Evolutionary conservation across 192 early-diverging fungal genomes (phyloP).

Genomic region (Backusella psychrophila): DNA sequence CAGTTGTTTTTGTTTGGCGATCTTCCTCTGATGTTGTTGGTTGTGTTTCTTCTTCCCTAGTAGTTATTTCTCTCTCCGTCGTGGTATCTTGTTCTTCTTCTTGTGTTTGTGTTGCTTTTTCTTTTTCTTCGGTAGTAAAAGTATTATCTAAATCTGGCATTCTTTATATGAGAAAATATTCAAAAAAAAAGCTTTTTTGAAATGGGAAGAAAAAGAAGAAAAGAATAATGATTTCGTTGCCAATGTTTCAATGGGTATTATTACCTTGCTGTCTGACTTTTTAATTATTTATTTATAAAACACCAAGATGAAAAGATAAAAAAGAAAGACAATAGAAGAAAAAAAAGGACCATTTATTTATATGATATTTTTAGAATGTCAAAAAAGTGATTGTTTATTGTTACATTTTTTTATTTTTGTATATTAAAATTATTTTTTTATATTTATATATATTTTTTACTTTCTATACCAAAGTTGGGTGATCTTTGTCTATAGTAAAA

Average conservation of each 20-base stretch:
- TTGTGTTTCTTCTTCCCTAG: background rate
- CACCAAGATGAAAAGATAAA: background rate
- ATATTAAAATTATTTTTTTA: constrained; percentile 22
- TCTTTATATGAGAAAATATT: background rate
- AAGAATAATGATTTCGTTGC: background rate
- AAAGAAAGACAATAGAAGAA: background rate
- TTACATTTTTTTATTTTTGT: constrained; percentile 16
- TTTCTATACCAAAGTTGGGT: constrained; percentile 81
- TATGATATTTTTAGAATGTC: background rate
- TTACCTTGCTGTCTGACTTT: background rate
- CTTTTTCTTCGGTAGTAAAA: background rate
- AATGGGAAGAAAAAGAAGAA: background rate
- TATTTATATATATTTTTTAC: constrained; percentile 35
- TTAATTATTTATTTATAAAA: background rate
- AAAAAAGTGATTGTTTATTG: constrained; percentile 2
- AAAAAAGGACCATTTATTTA: background rate
- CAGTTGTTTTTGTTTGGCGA: background rate
- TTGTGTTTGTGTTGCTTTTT: background rate
- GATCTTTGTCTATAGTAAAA: constrained; percentile 42
- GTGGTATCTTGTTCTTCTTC: background rate
- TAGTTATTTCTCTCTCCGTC: background rate
- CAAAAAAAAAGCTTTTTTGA: background rate
- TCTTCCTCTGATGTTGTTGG: background rate
- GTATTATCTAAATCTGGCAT: background rate
- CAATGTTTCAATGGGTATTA: constrained; percentile 4